Base-by-base conservation (phyloP, 169 alveolate genomes). In the Cyclospora cayetanensis region DNA sequence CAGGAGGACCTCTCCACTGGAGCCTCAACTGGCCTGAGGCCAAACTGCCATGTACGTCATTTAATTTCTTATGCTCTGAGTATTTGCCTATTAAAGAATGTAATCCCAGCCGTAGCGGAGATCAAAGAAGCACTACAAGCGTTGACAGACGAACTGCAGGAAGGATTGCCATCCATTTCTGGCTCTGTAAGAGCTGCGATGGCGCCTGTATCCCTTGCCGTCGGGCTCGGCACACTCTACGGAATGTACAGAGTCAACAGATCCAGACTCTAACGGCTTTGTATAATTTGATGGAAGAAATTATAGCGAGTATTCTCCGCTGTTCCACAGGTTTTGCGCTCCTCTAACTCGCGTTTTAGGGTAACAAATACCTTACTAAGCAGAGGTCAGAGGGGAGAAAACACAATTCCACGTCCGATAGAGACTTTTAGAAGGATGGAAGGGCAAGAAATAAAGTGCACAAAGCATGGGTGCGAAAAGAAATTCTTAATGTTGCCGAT, bases 11-110 rank as follows among this genome's bases (percentile, higher is more conserved):
- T 1, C 85, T 74, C 3, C 55, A 74, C 35, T 74, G 85, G 85
- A 74, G 85, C 37, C 5, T 74, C 4, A 60, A 74, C 66, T 74
- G 85, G 85, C 85, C 85, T n/a, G 85, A 74, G 22, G 85, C 85
- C 85, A 74, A 74, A 18, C 43, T 74, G 42, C 85, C 85, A 22
- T 74, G 85, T 74, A 74, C 52, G 85, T 35, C 87, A 3, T 18
- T 76, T 35, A 65, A 3, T 18, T 76, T 41, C 34, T 42, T 39
- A n/a, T 76, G 1, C 29, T 25, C 74, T 12, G 34, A 29, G 74
- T 11, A 60, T 60, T 60, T 27, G 1, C 37, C 31, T 25, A 12
- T 60, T 18, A 60, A 3, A 60, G 11, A 46, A 15, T 15, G 3
- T 20, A 11, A 2, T 22, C 25, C 42, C 85, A 74, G 85, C 85